Evolutionary conservation across 352 stramenopile genomes (phyloP).

Genomic region (Phytophthora kernoviae): DNA sequence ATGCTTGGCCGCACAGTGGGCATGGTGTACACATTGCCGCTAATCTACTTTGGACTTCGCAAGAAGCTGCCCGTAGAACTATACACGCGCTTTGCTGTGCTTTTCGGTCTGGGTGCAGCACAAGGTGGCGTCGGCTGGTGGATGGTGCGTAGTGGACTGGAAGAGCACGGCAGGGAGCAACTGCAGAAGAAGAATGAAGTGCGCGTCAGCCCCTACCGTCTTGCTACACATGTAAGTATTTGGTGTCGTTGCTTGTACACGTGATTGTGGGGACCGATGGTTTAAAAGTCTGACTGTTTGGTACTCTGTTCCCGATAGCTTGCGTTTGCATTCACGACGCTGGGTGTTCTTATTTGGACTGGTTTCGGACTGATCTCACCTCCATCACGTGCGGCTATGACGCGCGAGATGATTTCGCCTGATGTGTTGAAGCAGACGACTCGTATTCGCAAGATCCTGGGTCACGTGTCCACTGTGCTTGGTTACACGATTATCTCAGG

Average conservation of each 20-base stretch:
- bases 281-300: not conserved
- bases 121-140: conserved; percentile 96
- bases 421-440: conserved; percentile 71
- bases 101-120: conserved; percentile 69
- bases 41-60: conserved; percentile 93
- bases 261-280: conserved; percentile 1
- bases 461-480: conserved; percentile 62
- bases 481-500: conserved; percentile 87
- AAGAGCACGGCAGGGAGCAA: conserved; percentile 90
- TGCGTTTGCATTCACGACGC: conserved; percentile 96
- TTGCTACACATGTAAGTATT: conserved; percentile 92
- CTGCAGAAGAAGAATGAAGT: conserved; percentile 92
- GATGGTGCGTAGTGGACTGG: conserved; percentile 99
- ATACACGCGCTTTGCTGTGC: conserved; percentile 63
- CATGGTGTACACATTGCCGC: conserved; percentile 91
- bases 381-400: conserved; percentile 62
- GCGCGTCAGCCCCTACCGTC: conserved; percentile 96
- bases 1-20: conserved; percentile 97
- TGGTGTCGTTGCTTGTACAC: not conserved
- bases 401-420: conserved; percentile 80
- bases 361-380: conserved; percentile 90
- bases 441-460: conserved; percentile 71
- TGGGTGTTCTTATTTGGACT: conserved; percentile 95
- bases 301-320: conserved; percentile 57
- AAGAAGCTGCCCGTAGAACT: conserved; percentile 81